Percentiles rank a stretch among this genome's conserved stretches.
phyloP scores from a whole-genome alignment of 1,284 basidiomycete species.

The Marasmius tenuissimus region DNA sequence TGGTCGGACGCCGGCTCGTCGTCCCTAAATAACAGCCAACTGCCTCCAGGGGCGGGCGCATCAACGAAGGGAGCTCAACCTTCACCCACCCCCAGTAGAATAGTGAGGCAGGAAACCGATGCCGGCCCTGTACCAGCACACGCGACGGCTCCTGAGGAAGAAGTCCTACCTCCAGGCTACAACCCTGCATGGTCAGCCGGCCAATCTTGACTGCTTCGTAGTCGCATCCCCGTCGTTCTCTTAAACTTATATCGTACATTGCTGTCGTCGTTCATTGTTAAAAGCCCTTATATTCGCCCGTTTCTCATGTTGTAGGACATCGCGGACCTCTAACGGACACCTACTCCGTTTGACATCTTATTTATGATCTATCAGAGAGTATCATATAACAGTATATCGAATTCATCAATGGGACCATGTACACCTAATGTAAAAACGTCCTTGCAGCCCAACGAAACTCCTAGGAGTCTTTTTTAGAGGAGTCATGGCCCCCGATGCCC shows the following conservation, averaged over 20 bases:
- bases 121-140: constrained; percentile 7
- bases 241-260: neutral
- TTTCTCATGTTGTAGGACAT: neutral
- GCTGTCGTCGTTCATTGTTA: neutral
- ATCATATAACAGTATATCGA: no score
- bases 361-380: no score
- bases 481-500: neutral
- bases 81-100: neutral
- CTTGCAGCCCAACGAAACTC: neutral
- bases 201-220: neutral
- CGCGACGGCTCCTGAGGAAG: neutral
- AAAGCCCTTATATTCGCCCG: neutral
- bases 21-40: neutral
- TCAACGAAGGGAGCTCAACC: neutral
- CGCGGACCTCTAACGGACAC: no score
- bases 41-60: neutral
- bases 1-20: neutral
- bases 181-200: constrained; percentile 9
- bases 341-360: no score
- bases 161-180: constrained; percentile 13
- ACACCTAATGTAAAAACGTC: no score
- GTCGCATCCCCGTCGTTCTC: neutral
- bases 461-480: neutral
- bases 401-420: no score
- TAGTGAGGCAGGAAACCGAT: constrained; percentile 6